These are phyloP conservation scores for Solanum commersonii DNA, from an alignment of 257 asterid species.

Conservation along the genomic window DNA sequence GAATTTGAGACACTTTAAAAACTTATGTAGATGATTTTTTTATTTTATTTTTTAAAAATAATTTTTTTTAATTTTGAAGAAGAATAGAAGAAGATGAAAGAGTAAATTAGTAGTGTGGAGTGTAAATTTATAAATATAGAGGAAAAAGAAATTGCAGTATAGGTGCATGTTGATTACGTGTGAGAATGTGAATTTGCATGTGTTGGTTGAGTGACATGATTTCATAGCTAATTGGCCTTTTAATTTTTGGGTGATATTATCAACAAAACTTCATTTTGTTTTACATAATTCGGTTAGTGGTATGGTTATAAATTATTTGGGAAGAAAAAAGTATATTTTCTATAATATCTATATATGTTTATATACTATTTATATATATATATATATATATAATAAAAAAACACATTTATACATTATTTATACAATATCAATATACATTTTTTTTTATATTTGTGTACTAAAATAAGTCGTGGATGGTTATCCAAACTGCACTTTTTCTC, in stretches of 20 bases:
- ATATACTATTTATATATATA: no score
- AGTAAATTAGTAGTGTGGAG: background rate
- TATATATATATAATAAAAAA: no score
- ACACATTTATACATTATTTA: no score
- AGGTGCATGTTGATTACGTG: background rate
- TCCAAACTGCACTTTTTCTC: no score
- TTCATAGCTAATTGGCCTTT: background rate
- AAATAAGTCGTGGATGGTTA: no score
- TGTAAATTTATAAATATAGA: background rate
- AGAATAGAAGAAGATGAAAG: background rate
- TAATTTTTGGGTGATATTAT: background rate
- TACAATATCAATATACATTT: background rate
- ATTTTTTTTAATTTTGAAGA: background rate
- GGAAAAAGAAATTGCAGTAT: background rate
- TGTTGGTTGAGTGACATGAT: background rate
- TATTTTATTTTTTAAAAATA: no score
- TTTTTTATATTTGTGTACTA: no score
- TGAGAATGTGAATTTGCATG: background rate
- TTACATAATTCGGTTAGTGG: no score
- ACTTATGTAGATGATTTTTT: background rate
- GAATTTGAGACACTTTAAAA: background rate
- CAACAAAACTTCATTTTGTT: no score
- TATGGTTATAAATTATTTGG: no score
- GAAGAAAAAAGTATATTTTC: no score
- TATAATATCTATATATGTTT: no score